phyloP scores from a whole-genome alignment of 163 green algal species.

The Volvox carteri region DNA sequence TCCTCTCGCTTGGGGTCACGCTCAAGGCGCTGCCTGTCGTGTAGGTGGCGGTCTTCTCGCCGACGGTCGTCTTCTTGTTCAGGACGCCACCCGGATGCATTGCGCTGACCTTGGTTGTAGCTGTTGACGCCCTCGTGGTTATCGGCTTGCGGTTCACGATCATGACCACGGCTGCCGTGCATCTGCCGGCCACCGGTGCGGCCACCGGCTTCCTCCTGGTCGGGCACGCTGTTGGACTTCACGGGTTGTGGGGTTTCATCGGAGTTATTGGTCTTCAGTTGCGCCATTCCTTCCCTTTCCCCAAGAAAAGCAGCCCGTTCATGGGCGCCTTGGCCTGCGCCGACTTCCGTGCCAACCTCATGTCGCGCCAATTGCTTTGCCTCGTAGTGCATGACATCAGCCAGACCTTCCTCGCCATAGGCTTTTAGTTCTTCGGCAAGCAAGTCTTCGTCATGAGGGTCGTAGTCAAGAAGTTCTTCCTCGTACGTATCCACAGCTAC shows the following conservation, averaged over 20 bases:
- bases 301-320: no score
- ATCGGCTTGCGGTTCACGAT: not conserved
- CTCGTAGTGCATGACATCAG: not conserved
- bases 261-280: not conserved
- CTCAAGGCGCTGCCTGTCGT: not conserved
- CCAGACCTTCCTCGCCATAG: constrained; percentile 7
- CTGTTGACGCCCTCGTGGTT: not conserved
- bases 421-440: constrained; percentile 30
- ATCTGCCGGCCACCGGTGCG: no score
- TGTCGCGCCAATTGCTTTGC: not conserved
- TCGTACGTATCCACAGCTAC: not conserved
- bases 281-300: not conserved
- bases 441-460: not conserved
- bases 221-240: not conserved
- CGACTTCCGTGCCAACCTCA: constrained; percentile 3
- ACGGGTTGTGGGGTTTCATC: not conserved
- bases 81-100: not conserved
- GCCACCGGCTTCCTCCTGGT: not conserved
- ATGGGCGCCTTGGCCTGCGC: not conserved
- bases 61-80: not conserved
- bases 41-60: not conserved
- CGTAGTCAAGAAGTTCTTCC: constrained; percentile 39
- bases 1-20: not conserved
- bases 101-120: not conserved
- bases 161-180: not conserved